Evolutionary conservation across 2,329 filamentous ascomycete species (phyloP).

Genomic region (Aspergillus ustus): DNA sequence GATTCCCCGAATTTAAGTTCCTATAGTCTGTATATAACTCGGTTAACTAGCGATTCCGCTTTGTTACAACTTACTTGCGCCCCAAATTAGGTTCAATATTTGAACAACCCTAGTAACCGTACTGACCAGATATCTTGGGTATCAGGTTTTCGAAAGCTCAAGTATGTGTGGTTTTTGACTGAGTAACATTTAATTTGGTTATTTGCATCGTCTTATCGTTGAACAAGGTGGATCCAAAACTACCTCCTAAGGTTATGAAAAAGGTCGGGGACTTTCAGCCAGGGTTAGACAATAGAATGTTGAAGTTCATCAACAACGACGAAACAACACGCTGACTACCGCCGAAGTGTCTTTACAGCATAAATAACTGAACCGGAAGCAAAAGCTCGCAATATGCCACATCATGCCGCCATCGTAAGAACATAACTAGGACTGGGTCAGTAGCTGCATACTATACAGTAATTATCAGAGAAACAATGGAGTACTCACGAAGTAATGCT

Average conservation of each 20-base stretch:
- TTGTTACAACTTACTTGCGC: not conserved
- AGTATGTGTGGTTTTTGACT: not conserved
- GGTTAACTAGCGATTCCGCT: not conserved
- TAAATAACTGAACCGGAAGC: not conserved
- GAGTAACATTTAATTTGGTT: not conserved
- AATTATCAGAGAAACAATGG: not conserved
- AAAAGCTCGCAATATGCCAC: not conserved
- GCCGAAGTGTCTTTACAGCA: not conserved
- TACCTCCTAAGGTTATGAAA: not conserved
- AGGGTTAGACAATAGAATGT: not conserved
- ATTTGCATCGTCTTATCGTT: not conserved
- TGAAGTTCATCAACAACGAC: not conserved
- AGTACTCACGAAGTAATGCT: conserved; percentile 62
- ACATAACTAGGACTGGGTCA: conserved; percentile 32
- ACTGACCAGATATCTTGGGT: not conserved
- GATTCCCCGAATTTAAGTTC: too few species aligned
- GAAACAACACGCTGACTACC: not conserved
- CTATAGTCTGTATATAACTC: not conserved
- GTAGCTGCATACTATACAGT: not conserved
- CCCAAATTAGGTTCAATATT: not conserved
- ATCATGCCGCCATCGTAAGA: conserved; percentile 39
- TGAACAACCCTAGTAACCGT: not conserved
- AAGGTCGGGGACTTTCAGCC: not conserved
- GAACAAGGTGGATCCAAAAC: not conserved
- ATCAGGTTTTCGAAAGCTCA: too few species aligned